Percentiles rank a stretch among this genome's conserved stretches.
Evolutionary conservation across 139 green algal species (phyloP).

Genomic region (Yamagishiella unicocca): DNA sequence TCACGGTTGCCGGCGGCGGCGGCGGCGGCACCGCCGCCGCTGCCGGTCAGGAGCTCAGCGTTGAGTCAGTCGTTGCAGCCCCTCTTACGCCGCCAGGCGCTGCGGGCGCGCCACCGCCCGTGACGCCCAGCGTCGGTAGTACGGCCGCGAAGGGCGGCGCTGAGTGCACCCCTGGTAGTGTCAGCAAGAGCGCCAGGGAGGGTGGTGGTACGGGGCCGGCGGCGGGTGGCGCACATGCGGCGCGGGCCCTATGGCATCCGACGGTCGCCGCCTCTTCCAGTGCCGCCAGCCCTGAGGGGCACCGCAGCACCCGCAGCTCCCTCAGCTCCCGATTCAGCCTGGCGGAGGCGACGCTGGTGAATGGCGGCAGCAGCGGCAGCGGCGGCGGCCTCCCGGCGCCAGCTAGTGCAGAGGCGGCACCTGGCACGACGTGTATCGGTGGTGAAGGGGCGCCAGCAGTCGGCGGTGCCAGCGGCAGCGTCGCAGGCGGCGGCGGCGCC

Average conservation of each 20-base stretch:
- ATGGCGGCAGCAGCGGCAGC: background rate
- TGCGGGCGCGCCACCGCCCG: too few relatives aligned
- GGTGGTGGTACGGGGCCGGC: too few relatives aligned
- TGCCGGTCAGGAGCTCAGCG: too few relatives aligned
- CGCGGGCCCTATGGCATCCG: too few relatives aligned
- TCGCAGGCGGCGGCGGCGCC: background rate
- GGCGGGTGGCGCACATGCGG: too few relatives aligned
- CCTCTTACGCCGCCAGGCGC: too few relatives aligned
- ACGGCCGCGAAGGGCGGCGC: too few relatives aligned
- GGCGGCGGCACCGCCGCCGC: background rate
- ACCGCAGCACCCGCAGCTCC: background rate
- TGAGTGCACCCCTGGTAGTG: too few relatives aligned
- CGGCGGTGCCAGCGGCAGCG: background rate
- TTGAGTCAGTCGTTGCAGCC: too few relatives aligned
- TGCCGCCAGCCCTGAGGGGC: background rate
- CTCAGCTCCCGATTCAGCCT: slow-evolving; percentile 4
- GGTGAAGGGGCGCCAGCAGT: background rate
- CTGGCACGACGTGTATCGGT: background rate
- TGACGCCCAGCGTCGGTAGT: too few relatives aligned
- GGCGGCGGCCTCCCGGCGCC: background rate
- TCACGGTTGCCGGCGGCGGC: background rate
- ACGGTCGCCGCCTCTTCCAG: background rate
- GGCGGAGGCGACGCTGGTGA: background rate
- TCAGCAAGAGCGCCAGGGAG: too few relatives aligned
- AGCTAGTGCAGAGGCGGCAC: background rate